Conservation (phyloP, 768 basidiomycete species). For the Amanita molliuscula region DNA sequence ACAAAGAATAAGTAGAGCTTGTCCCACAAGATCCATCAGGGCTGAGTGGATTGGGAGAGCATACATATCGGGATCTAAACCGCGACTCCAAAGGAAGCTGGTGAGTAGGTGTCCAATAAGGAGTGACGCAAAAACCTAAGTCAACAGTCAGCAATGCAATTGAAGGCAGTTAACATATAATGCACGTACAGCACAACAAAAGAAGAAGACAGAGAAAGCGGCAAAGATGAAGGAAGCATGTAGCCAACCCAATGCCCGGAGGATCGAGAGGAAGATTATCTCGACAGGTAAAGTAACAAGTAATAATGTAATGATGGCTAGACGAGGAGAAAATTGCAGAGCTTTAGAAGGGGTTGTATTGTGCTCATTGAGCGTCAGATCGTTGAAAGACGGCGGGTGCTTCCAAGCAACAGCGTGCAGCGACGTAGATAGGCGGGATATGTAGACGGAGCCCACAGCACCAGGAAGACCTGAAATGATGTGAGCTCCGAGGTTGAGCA, state of each 20-base stretch:
- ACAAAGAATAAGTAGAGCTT: slow-evolving; percentile 4
- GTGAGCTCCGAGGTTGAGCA: not conserved
- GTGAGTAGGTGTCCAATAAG: slow-evolving; percentile 57
- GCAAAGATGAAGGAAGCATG: slow-evolving; percentile 59
- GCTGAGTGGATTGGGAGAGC: slow-evolving; percentile 91
- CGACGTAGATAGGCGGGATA: slow-evolving; percentile 84
- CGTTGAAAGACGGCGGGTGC: slow-evolving; percentile 1
- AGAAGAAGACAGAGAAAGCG: slow-evolving; percentile 56
- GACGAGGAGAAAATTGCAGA: slow-evolving; percentile 29
- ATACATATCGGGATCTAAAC: slow-evolving; percentile 85
- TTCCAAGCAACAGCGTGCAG: slow-evolving; percentile 57
- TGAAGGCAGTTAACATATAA: slow-evolving; percentile 1
- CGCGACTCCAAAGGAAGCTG: slow-evolving; percentile 64
- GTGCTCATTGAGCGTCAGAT: not conserved
- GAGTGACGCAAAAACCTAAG: slow-evolving; percentile 64
- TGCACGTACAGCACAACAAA: slow-evolving; percentile 63
- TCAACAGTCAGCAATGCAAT: slow-evolving; percentile 2
- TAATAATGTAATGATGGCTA: slow-evolving; percentile 63
- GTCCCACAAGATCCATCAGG: slow-evolving; percentile 18
- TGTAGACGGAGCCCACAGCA: slow-evolving; percentile 81
- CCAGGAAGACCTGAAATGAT: slow-evolving; percentile 62
- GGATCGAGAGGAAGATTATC: slow-evolving; percentile 57
- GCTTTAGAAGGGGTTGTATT: slow-evolving; percentile 11
- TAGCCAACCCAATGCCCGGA: slow-evolving; percentile 70
- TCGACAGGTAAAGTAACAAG: slow-evolving; percentile 75